Percentiles rank a stretch among this genome's conserved stretches.
Evolutionary conservation across 805 yeast species (phyloP).

Genomic region (Dipodascopsis tothii): DNA sequence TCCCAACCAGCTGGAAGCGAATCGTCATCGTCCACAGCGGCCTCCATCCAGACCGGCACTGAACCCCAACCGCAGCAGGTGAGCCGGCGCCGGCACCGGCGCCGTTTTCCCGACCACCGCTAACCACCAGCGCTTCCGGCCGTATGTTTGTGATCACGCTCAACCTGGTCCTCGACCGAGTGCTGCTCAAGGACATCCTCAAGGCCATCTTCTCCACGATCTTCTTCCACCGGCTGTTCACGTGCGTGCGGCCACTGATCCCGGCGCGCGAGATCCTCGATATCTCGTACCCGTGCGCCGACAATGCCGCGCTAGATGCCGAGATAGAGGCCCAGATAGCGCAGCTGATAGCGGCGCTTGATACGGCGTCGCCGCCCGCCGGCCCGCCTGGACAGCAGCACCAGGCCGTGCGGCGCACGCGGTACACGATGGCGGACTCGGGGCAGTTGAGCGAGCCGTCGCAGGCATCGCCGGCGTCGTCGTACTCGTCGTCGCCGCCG

Average conservation of each 20-base stretch:
- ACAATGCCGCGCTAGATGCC: constrained; percentile 43
- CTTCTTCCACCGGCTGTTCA: constrained; percentile 62
- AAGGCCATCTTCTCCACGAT: constrained; percentile 56
- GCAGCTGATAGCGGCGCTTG: constrained; percentile 26
- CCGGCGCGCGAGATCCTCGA: constrained; percentile 48
- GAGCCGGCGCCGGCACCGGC: too few species aligned
- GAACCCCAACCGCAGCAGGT: too few species aligned
- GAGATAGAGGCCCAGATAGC: constrained; percentile 35
- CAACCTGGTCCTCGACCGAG: constrained; percentile 16
- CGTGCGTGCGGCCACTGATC: constrained; percentile 45
- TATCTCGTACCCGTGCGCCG: constrained; percentile 50
- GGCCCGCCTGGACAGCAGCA: constrained; percentile 17
- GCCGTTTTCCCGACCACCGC: too few species aligned
- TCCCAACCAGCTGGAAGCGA: too few species aligned
- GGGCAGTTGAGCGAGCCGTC: constrained; percentile 17
- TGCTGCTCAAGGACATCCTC: constrained; percentile 12
- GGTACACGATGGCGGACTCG: constrained; percentile 8
- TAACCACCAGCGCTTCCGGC: too few species aligned
- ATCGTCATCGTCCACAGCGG: too few species aligned
- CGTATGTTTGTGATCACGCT: constrained; percentile 12
- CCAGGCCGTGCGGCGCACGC: not conserved
- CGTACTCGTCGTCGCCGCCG: constrained; percentile 1
- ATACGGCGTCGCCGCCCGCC: constrained; percentile 16
- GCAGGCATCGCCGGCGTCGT: not conserved
- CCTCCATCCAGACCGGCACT: too few species aligned